Evolutionary conservation across 306 rosid species (phyloP), one percentile per base, ranked within the genome.

Genomic region (Malus asiatica): DNA sequence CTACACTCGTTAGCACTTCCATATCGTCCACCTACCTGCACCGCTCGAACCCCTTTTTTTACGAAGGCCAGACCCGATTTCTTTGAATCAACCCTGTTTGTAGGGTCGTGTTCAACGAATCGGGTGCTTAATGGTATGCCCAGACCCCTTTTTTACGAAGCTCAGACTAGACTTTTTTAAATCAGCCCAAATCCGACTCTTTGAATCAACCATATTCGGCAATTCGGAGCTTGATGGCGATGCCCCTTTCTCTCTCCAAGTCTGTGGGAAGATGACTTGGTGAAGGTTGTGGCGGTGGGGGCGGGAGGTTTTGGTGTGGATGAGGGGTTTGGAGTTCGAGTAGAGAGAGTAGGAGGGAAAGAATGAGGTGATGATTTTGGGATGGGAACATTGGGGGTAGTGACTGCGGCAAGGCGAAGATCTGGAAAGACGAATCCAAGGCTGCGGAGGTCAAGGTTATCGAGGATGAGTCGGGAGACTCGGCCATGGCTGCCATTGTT

Each of bases 231-330:
- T 94, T 94, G 86, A 92, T 92, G 42, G 98, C 90, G 81, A 92
- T 94, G 83, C 98, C 98, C 63, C 96, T 75, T 84, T 92, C 98
- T 73, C 95, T 85, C 89, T 94, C 98, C 72, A 94, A 84, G 84
- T 27, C 29, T 0, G 29, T 27, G 77, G 88, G 74, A 89, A 89
- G 76, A 62, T 53, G 63, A 85, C 77, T 53, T 80, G 15, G 51
- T 45, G 29, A 85, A 76, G 77, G 29, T 51, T 27, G 59, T 76
- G 38, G 71, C 80, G 84, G 11, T 64, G 71, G 48, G 66, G 35
- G 53, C 19, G 57, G 64, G 42, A 46, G 73, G 60, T 18, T 60
- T 66, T 52, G 76, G 79, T 44, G 27, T 10, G 65, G 60, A 51
- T 51, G 33, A 19, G 35, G 18, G 77, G 22, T 57, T 19, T 46